Base-by-base conservation (phyloP, 2,329 filamentous ascomycete genomes). In the Epichloe uncinata region DNA sequence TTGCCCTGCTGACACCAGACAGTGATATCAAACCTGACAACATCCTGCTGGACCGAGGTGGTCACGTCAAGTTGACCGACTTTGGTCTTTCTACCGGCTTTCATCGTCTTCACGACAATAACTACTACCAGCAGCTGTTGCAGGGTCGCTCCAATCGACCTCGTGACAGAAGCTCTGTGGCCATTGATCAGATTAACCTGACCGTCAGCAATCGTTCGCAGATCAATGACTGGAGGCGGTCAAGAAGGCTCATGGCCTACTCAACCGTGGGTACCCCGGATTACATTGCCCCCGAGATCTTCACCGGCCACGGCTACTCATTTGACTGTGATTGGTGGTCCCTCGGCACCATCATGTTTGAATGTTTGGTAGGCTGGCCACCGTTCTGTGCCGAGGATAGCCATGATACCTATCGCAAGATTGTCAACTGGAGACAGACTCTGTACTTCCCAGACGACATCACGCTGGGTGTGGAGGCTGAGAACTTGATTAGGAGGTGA, bases 301-400 rank as follows among this genome's bases (percentile, higher is more conserved):
- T 98, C 68, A 94, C 87, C 44, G 90, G 91, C 16, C 87, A 95
- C 61, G 93, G 93, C 45, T 98, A 98, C 72, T 87, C 88, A 52
- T 95, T 91, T 62, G 85, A 94, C 64, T 98, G 93, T 66, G 93
- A 98, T 73, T 98, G 93, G 93, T 98, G 93, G 93, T 95, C 87
- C 20, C 78, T 98, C 46, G 93, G 93, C 48, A 96, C 93, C 42
- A 98, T 98, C 70, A 97, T 98, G 93, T 98, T 97, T 61, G 93
- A 98, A 69, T 98, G 93, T 68, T 76, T 98, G 58, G 89, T 98
- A 54, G 93, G 93, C 60, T 98, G 93, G 93, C 93, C 93, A 50
- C 93, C 93, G 33, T 98, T 98, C 78, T 98, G 93, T 66, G 91
- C 93, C 18, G 93, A 98, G 66, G 91, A 97, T 65, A 87, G 89